Evolutionary conservation across 192 early-diverging fungal genomes (phyloP), one percentile per base, ranked within the genome.

Genomic region (Coemansia reversa): DNA sequence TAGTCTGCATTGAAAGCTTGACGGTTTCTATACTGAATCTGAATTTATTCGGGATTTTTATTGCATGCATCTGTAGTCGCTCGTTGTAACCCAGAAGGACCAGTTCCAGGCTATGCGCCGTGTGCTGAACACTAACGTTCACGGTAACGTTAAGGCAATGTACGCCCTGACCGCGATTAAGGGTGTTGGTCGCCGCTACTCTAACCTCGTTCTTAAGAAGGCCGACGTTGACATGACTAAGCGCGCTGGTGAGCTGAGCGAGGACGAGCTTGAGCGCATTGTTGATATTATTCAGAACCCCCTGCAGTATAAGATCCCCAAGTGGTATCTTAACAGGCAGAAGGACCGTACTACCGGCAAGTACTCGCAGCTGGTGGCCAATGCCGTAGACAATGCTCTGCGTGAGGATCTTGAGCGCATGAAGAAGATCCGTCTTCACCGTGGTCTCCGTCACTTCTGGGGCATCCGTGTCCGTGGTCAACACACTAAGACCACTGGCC

Each of bases 301-400:
- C 60, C 90, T 91, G 74, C 93, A 98, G 85, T 98, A 95, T 90
- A 95, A 96, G 89, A 96, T 98, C 86, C 96, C 96, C 64, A 85
- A 92, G 84, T 98, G 96, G 96, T 98, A 97, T 92, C 89, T 98
- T 62, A 98, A 98, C 91, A 90, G 94, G 83, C 96, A 98, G 84
- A 98, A 97, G 91, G 94, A 98, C 86, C 89, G 93, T 77, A 86
- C 89, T 69, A 90, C 93, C 76, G 94, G 94, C 81, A 94, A 93
- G 85, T 94, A 91, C 90, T 87, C 90, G 64, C 96, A 98, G 85
- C 83, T 92, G 63, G 85, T 98, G 71, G 90, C 96, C 72, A 98
- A 98, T 89, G 83, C 75, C 60, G 83, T 98, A 39, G 95, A 98
- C 86, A 95, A 89, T 87, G 90, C 91, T 86, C 86, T 94, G 83